Conservation (phyloP, 2,329 filamentous ascomycete genomes). For the Ilyonectria mors-panacis region DNA sequence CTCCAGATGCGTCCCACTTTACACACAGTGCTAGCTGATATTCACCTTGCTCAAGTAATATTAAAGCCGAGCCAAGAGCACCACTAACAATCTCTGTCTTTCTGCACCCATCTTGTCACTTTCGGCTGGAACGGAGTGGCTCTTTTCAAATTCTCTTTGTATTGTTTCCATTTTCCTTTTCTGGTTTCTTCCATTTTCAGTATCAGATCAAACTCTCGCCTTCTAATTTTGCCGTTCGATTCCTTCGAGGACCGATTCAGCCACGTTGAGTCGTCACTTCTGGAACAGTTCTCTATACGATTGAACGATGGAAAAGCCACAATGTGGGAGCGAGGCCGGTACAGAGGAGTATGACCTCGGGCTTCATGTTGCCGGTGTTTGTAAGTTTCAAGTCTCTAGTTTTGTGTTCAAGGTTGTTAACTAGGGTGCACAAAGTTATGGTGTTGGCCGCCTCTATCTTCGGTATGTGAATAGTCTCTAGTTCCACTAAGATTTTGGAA, state of each 20-base stretch:
- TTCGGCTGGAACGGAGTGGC: constrained; percentile 23
- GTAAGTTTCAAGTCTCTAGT: constrained; percentile 37
- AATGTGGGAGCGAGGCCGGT: constrained; percentile 43
- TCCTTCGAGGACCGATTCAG: background rate
- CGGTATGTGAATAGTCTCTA: constrained; percentile 23
- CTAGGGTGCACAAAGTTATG: constrained; percentile 32
- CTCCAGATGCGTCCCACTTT: background rate
- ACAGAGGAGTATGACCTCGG: constrained; percentile 46
- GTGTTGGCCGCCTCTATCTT: constrained; percentile 48
- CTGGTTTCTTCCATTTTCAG: background rate
- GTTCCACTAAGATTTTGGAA: background rate
- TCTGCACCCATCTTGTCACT: constrained; percentile 13
- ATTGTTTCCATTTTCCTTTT: background rate
- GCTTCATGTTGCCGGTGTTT: constrained; percentile 50
- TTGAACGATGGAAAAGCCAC: constrained; percentile 41
- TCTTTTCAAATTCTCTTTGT: background rate
- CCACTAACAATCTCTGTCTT: background rate
- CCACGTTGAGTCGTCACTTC: background rate
- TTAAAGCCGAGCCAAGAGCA: background rate
- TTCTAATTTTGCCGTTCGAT: background rate
- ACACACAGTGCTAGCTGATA: background rate
- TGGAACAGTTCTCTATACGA: background rate
- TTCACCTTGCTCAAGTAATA: background rate
- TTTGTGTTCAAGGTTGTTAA: background rate
- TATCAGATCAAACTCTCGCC: background rate